Evolutionary conservation across 352 stramenopile species (phyloP).

Genomic region (Phytophthora pseudosyringae): DNA sequence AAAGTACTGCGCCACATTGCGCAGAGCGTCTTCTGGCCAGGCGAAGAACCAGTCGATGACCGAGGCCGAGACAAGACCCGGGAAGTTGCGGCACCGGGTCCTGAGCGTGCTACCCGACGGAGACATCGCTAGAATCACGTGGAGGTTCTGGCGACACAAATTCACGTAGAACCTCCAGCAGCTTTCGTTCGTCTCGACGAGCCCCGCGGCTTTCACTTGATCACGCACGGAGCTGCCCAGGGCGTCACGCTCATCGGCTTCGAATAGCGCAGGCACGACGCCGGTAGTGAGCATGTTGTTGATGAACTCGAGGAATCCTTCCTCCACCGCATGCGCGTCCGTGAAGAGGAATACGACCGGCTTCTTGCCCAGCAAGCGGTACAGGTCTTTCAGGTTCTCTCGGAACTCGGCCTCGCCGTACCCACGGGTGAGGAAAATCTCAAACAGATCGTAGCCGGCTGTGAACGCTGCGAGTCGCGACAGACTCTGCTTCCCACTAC

Average conservation of each 20-base stretch:
- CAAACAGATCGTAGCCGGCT: constrained; percentile 94
- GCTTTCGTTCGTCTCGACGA: constrained; percentile 93
- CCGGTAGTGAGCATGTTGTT: constrained; percentile 98
- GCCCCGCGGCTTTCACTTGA: constrained; percentile 88
- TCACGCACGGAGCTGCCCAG: constrained; percentile 84
- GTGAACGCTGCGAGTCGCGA: constrained; percentile 93
- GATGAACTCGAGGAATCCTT: constrained; percentile 97
- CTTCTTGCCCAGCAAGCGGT: constrained; percentile 86
- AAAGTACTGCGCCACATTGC: constrained; percentile 94
- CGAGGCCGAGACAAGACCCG: constrained; percentile 91
- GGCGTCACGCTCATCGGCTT: constrained; percentile 91
- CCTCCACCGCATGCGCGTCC: constrained; percentile 95
- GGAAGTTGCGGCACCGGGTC: constrained; percentile 95
- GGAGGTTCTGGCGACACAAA: constrained; percentile 93
- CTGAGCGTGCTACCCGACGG: constrained; percentile 93
- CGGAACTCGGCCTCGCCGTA: constrained; percentile 95
- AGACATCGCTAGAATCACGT: constrained; percentile 95
- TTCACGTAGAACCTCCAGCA: constrained; percentile 96
- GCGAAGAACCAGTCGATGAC: constrained; percentile 98
- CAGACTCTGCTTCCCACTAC: constrained; percentile 95
- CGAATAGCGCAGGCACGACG: constrained; percentile 94
- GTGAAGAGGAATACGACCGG: constrained; percentile 96
- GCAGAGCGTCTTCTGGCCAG: constrained; percentile 94
- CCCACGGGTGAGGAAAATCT: constrained; percentile 93
- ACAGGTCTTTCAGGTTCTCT: constrained; percentile 95